phyloP scores from a whole-genome alignment of 768 basidiomycete species.

The Russula griseocarnosa region DNA sequence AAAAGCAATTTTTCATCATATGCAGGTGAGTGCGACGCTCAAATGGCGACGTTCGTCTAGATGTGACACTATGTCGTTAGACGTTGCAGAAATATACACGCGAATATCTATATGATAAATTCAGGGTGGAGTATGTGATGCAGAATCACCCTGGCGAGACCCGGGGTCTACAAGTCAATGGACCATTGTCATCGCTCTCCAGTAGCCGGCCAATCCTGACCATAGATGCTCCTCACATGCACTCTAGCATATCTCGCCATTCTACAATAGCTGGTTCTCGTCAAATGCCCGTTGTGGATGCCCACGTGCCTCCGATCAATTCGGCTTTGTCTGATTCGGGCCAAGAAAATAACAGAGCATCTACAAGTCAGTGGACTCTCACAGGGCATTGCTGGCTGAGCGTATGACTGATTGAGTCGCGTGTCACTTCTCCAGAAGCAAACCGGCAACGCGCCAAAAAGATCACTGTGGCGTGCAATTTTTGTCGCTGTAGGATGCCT shows the following conservation, averaged over 20 bases:
- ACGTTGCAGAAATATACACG: slow-evolving; percentile 81
- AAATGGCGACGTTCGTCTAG: neutral
- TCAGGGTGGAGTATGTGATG: slow-evolving; percentile 53
- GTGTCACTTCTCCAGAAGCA: slow-evolving; percentile 41
- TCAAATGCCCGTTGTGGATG: slow-evolving; percentile 39
- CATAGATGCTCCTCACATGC: slow-evolving; percentile 24
- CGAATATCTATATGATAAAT: slow-evolving; percentile 79
- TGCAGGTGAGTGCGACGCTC: slow-evolving; percentile 59
- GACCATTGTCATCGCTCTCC: slow-evolving; percentile 37
- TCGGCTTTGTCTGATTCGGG: slow-evolving; percentile 28
- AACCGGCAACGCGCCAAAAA: slow-evolving; percentile 73
- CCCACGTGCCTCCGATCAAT: slow-evolving; percentile 19
- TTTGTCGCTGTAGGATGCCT: slow-evolving; percentile 72
- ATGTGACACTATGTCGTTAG: slow-evolving; percentile 38
- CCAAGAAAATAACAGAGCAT: slow-evolving; percentile 34
- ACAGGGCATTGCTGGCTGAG: neutral
- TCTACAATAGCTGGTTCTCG: slow-evolving; percentile 38
- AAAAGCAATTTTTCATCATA: slow-evolving; percentile 78
- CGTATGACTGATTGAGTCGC: slow-evolving; percentile 29
- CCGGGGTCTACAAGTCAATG: slow-evolving; percentile 18
- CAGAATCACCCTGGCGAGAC: slow-evolving; percentile 37
- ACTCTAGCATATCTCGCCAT: slow-evolving; percentile 21
- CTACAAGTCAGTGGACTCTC: slow-evolving; percentile 39
- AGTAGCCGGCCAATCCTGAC: slow-evolving; percentile 26
- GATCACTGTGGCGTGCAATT: slow-evolving; percentile 87